phyloP scores from a whole-genome alignment of 2,329 filamentous ascomycete species.

The Dactylonectria macrodidyma region DNA sequence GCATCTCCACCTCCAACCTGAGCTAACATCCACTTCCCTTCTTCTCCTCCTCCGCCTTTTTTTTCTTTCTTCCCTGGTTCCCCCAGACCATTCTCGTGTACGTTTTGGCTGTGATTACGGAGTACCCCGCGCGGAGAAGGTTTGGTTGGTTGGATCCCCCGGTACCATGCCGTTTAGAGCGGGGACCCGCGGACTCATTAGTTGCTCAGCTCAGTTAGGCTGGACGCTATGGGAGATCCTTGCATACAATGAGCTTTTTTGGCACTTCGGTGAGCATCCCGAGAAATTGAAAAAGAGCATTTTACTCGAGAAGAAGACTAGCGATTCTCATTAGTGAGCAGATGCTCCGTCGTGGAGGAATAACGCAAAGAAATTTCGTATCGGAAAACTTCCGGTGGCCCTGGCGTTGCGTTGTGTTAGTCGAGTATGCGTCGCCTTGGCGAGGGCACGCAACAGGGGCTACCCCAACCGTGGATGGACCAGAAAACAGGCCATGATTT shows the following conservation, averaged over 20 bases:
- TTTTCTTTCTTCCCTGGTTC: slow-evolving; percentile 6
- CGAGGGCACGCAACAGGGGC: slow-evolving; percentile 5
- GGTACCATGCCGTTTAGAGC: slow-evolving; percentile 1
- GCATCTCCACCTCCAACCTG: slow-evolving; percentile 21
- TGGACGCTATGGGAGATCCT: neutral
- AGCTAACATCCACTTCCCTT: slow-evolving; percentile 1
- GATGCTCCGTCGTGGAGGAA: neutral
- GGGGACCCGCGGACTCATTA: slow-evolving; percentile 1
- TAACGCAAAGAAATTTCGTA: neutral
- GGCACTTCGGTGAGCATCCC: neutral
- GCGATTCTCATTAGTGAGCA: neutral
- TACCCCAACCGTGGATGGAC: slow-evolving; percentile 10
- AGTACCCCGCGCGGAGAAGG: slow-evolving; percentile 26
- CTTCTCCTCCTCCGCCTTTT: slow-evolving; percentile 13
- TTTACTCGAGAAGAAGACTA: neutral
- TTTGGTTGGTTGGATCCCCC: slow-evolving; percentile 14
- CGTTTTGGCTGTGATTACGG: slow-evolving; percentile 14
- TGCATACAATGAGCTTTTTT: neutral
- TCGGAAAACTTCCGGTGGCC: slow-evolving; percentile 25
- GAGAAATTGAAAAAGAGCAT: neutral
- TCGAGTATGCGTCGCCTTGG: neutral
- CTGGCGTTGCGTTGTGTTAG: slow-evolving; percentile 2
- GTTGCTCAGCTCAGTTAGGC: neutral
- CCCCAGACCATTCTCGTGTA: slow-evolving; percentile 22
- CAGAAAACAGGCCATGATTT: slow-evolving; percentile 10